phyloP scores from a whole-genome alignment of 768 basidiomycete species.

The Tephrocybe sp. region DNA sequence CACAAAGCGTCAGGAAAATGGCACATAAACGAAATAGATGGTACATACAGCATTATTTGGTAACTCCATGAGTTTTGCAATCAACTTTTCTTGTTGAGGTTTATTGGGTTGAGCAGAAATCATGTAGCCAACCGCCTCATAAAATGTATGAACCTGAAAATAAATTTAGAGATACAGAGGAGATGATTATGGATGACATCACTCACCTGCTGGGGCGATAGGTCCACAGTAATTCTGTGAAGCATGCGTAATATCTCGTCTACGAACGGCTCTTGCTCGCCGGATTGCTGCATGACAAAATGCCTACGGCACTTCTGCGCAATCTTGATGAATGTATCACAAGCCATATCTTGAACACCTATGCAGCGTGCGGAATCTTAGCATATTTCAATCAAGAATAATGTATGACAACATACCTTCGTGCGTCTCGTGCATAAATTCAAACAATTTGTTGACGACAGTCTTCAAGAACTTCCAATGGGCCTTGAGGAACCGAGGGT shows the following conservation, averaged over 20 bases:
- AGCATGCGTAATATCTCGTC: constrained; percentile 93
- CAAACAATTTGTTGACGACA: constrained; percentile 98
- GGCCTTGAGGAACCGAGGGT: constrained; percentile 98
- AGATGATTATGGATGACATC: constrained; percentile 14
- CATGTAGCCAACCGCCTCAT: constrained; percentile 99
- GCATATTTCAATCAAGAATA: background rate
- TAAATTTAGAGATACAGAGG: background rate
- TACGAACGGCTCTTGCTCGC: constrained; percentile 95
- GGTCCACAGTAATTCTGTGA: constrained; percentile 91
- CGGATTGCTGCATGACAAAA: constrained; percentile 98
- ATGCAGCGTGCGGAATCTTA: constrained; percentile 4
- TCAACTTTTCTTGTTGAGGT: constrained; percentile 92
- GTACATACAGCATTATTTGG: constrained; percentile 89
- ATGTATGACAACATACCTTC: constrained; percentile 57
- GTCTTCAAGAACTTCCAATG: constrained; percentile 99
- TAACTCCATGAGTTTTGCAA: constrained; percentile 92
- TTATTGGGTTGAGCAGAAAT: constrained; percentile 99
- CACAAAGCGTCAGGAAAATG: background rate
- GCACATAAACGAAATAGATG: background rate
- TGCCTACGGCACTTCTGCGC: constrained; percentile 97
- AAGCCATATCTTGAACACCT: constrained; percentile 99
- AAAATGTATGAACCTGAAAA: constrained; percentile 88
- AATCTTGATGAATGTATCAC: constrained; percentile 99
- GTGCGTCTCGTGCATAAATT: constrained; percentile 99
- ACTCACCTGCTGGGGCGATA: constrained; percentile 80